Base-by-base conservation (phyloP, 1,284 basidiomycete genomes). In the Tremellales sp. region DNA sequence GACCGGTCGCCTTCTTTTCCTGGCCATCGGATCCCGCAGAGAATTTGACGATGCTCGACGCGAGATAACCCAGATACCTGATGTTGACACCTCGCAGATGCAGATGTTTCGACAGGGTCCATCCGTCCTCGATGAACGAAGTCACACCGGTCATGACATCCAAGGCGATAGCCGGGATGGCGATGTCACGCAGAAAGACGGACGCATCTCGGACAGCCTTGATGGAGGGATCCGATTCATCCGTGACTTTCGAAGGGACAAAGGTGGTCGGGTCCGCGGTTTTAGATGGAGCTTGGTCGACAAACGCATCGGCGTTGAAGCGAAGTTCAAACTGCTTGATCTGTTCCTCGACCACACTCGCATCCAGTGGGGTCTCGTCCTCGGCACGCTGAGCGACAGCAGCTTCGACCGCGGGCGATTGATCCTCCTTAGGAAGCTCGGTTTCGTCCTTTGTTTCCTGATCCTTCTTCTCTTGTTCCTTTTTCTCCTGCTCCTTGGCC, bases 221-320 rank as follows among this genome's bases (percentile, higher is more conserved):
- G 61, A 79, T 70, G 29, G 75, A 55, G 1, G 75, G 70, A 39
- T 76, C 76, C 5, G 67, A 66, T 58, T 78, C 75, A 62, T 79
- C 77, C 29, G 63, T 71, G 56, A 69, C 62, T 28, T 55, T 54
- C 14, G 66, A 57, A 3, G 67, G 59, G 19, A 52, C 32, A 45
- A 51, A 57, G 19, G 39, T 45, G 22, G 50, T 36, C 24, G 47
- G 39, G 3, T 58, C 53, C 19, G 42, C 45, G 13, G 56, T 54
- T 33, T 63, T 60, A 16, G 55, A 18, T 8, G 60, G 70, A 53
- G 68, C 64, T 28, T 64, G 66, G 54, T 76, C 75, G 48, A 79
- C 77, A 51, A 79, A 80, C 13, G 79, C 79, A 58, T 81, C 79
- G 4, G 78, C 75, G 68, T 81, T 79, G 74, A 79, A 79, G 10